Evolutionary conservation across 495 filamentous ascomycete genomes (phyloP).

Genomic region (Penicillium bovifimosum): DNA sequence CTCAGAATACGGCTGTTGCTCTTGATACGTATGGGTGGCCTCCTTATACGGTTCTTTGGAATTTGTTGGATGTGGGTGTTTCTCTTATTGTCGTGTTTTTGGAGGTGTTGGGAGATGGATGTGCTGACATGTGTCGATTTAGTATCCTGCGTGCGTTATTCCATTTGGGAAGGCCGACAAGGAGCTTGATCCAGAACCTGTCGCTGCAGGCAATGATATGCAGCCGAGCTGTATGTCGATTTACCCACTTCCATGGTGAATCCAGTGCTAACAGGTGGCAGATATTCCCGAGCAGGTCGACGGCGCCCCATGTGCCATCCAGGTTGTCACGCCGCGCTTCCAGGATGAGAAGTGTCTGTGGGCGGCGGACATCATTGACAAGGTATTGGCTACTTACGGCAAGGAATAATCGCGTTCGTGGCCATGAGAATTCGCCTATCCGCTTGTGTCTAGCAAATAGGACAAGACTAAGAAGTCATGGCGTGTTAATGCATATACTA

Average conservation of each 20-base stretch:
- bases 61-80: constrained; percentile 47
- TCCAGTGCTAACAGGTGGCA: constrained; percentile 5
- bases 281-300: constrained; percentile 32
- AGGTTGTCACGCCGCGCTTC: constrained; percentile 34
- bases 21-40: constrained; percentile 45
- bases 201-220: constrained; percentile 17
- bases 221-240: constrained; percentile 34
- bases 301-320: constrained; percentile 36
- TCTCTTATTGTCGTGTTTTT: too few relatives aligned
- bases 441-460: neutral
- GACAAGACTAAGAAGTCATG: too few relatives aligned
- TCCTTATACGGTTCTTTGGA: constrained; percentile 45
- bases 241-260: neutral
- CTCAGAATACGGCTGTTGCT: constrained; percentile 42
- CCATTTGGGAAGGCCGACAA: constrained; percentile 29
- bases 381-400: neutral
- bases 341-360: constrained; percentile 41
- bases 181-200: constrained; percentile 31
- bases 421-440: neutral
- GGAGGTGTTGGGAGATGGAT: too few relatives aligned
- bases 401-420: neutral
- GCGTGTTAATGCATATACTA: too few relatives aligned
- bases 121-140: too few relatives aligned
- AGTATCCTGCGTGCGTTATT: constrained; percentile 35
- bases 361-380: constrained; percentile 33